Evolutionary conservation across 2,329 filamentous ascomycete genomes (phyloP).

Genomic region (Fusarium chaquense): DNA sequence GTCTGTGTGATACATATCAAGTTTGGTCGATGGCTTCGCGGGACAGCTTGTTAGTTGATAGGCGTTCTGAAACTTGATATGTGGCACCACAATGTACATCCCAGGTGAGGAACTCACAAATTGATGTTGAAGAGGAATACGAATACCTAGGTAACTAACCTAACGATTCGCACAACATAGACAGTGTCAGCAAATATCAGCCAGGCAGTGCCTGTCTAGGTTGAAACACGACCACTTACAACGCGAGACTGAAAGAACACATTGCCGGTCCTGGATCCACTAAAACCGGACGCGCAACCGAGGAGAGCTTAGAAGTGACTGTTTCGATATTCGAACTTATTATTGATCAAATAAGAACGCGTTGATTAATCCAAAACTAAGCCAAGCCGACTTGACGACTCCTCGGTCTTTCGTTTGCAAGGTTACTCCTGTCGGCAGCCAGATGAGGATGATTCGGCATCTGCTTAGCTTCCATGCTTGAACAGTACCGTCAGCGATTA

Average conservation of each 20-base stretch:
- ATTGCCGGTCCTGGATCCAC: constrained; percentile 1
- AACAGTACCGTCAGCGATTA: neutral
- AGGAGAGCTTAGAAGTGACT: neutral
- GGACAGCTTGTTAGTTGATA: constrained; percentile 10
- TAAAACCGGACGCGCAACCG: neutral
- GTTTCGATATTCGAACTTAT: neutral
- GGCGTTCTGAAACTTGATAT: constrained; percentile 16
- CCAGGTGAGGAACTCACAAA: neutral
- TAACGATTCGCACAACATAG: neutral
- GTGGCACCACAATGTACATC: neutral
- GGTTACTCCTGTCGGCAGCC: neutral
- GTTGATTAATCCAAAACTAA: neutral
- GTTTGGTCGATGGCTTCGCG: constrained; percentile 2
- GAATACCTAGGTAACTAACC: neutral
- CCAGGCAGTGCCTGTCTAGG: constrained; percentile 2
- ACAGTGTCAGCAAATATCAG: constrained; percentile 4
- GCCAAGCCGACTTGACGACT: neutral
- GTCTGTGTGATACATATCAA: neutral
- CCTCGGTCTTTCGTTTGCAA: neutral
- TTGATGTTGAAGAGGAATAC: neutral
- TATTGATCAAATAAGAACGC: neutral
- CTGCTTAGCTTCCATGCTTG: neutral
- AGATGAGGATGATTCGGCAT: constrained; percentile 9
- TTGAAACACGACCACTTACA: neutral
- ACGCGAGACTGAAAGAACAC: constrained; percentile 6